Evolutionary conservation across 2,329 filamentous ascomycete species (phyloP), one percentile per base, ranked within the genome.

Genomic region (Magnaporthiopsis rhizophila): DNA sequence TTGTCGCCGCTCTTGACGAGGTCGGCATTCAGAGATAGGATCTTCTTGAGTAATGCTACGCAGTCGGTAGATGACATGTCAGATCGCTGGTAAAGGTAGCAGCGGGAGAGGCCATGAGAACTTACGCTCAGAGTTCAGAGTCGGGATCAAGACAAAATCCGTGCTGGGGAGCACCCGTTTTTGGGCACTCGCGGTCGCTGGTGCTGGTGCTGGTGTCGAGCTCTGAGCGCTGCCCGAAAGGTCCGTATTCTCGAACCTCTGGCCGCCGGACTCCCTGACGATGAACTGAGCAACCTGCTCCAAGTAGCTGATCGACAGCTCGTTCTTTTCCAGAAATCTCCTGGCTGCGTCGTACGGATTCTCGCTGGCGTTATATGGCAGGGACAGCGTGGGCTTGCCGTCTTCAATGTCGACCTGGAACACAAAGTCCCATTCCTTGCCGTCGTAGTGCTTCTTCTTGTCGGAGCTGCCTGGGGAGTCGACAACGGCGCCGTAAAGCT

Each of bases 371-470:
- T 98, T 97, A 77, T 90, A 98, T 0, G 94, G 92, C n/a, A 98
- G 82, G 75, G 97, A 97, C 59, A 98, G 80, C 0, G 94, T 87
- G 15, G 94, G 93, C 72, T 96, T 94, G 63, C 92, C 94, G 71
- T 97, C 94, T 74, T 97, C 91, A 67, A 97, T 96, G 70, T 97
- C 93, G 32, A 97, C 93, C 72, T 97, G 93, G 69, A 98, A 98
- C 11, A 99, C 93, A 71, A 89, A 97, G 73, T 99, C 95, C 74
- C 96, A 99, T 66, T 94, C 90, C 72, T 96, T 86, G 38, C 94
- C 94, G 1, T 90, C 81, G 72, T 94, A 89, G 65, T 88, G 83
- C 9, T 86, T 86, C 77, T 93, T 92, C 65, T 86, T 86, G 13
- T 91, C 90, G 68, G 87, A 91, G 72, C 92, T 96, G 53, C 89